A percentile compares a stretch with the other conserved stretches of the same genome.
These are phyloP conservation scores for Lachancea thermotolerans DNA, from an alignment of 805 yeast genomes.

Conservation along the genomic window DNA sequence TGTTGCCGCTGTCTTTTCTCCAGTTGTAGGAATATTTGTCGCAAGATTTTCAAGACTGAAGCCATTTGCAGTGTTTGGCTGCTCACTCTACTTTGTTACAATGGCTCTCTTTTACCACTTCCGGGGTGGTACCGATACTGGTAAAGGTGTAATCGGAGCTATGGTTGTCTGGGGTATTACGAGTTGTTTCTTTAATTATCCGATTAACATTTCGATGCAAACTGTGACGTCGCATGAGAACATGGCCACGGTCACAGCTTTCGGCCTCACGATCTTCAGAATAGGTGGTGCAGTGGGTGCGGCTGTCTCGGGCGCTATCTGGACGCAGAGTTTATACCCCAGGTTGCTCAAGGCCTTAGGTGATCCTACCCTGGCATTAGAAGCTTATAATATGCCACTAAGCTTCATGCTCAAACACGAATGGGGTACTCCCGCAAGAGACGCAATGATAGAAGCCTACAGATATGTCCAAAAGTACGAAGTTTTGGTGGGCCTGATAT, in stretches of 20 bases:
- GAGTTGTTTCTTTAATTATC: slow-evolving; percentile 62
- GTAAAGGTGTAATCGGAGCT: slow-evolving; percentile 44
- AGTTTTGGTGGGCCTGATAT: slow-evolving; percentile 36
- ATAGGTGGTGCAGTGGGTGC: slow-evolving; percentile 63
- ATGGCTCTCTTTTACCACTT: slow-evolving; percentile 46
- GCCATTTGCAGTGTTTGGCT: slow-evolving; percentile 53
- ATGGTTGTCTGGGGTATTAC: slow-evolving; percentile 61
- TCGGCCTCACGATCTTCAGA: slow-evolving; percentile 50
- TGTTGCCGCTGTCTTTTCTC: slow-evolving; percentile 55
- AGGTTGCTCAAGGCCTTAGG: slow-evolving; percentile 33
- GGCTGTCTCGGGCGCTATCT: slow-evolving; percentile 62
- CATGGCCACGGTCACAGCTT: slow-evolving; percentile 58
- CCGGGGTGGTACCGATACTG: slow-evolving; percentile 46
- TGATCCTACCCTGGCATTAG: slow-evolving; percentile 35
- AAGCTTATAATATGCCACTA: slow-evolving; percentile 49
- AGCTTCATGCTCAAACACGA: slow-evolving; percentile 40
- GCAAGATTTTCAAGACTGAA: slow-evolving; percentile 46
- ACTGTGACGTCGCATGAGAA: slow-evolving; percentile 56
- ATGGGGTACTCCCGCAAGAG: slow-evolving; percentile 63
- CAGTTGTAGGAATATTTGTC: slow-evolving; percentile 48
- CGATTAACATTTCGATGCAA: slow-evolving; percentile 56
- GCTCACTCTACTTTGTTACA: slow-evolving; percentile 50
- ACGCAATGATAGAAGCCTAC: slow-evolving; percentile 51
- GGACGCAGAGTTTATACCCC: slow-evolving; percentile 54
- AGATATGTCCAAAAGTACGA: slow-evolving; percentile 52